These are phyloP conservation scores for Fusarium avenaceum DNA, from an alignment of 2,329 filamentous ascomycete genomes.

Conservation along the genomic window DNA sequence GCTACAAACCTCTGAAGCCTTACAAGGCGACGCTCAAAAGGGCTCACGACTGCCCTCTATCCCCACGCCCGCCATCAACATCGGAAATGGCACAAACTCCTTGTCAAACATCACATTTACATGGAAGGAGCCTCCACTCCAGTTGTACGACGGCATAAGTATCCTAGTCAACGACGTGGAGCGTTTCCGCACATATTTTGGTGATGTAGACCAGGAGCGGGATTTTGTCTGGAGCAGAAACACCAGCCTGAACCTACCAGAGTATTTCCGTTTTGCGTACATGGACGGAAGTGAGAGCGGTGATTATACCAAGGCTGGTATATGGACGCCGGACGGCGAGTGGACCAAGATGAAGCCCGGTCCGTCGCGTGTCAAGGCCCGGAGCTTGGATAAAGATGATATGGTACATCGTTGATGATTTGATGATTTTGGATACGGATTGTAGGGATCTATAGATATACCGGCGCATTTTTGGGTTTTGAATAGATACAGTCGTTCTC, in stretches of 20 bases:
- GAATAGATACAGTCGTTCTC: constrained; percentile 21
- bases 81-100: constrained; percentile 54
- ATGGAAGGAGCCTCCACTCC: constrained; percentile 62
- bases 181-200: constrained; percentile 79
- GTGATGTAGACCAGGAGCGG: constrained; percentile 60
- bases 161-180: constrained; percentile 90
- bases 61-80: constrained; percentile 61
- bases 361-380: constrained; percentile 62
- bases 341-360: constrained; percentile 77
- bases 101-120: constrained; percentile 76
- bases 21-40: constrained; percentile 77
- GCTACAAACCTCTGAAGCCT: constrained; percentile 81
- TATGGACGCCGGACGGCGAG: constrained; percentile 73
- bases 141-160: constrained; percentile 79
- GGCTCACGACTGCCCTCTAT: constrained; percentile 72
- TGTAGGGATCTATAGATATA: background rate
- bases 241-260: constrained; percentile 61
- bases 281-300: constrained; percentile 73
- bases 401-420: constrained; percentile 36
- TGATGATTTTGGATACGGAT: constrained; percentile 11
- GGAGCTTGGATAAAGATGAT: constrained; percentile 45
- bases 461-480: constrained; percentile 6
- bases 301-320: constrained; percentile 82
- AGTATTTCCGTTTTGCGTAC: constrained; percentile 84
- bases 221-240: constrained; percentile 73